A percentile compares a stretch with the other conserved stretches of the same genome.
Conservation (phyloP, 2,329 filamentous ascomycete genomes). For the Clarireedia monteithiana region DNA sequence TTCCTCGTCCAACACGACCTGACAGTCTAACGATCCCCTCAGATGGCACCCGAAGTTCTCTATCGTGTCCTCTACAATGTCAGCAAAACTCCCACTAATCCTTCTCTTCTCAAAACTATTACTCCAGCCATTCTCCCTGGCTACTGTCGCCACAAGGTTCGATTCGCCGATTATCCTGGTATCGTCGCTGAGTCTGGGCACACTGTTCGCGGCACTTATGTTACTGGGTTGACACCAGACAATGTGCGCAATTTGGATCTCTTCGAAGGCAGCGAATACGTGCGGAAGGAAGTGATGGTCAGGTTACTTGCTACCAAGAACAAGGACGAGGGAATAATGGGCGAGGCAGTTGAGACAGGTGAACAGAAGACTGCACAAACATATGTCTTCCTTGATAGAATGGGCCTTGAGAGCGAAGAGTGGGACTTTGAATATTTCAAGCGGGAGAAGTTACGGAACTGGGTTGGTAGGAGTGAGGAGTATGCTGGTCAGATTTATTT, state of each 20-base stretch:
- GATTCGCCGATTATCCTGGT: conserved; percentile 69
- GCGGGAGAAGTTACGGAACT: conserved; percentile 58
- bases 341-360: conserved; percentile 11
- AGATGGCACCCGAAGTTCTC: conserved; percentile 83
- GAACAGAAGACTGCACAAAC: conserved; percentile 37
- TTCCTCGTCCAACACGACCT: neutral
- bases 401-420: conserved; percentile 59
- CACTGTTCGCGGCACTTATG: conserved; percentile 66
- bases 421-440: conserved; percentile 88
- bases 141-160: conserved; percentile 65
- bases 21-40: neutral
- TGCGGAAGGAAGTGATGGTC: conserved; percentile 46
- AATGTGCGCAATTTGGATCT: conserved; percentile 69
- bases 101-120: conserved; percentile 45
- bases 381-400: conserved; percentile 53
- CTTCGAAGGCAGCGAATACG: conserved; percentile 77
- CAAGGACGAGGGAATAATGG: neutral
- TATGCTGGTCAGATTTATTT: conserved; percentile 17
- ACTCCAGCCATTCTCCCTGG: conserved; percentile 67
- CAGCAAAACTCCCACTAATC: conserved; percentile 32
- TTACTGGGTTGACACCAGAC: conserved; percentile 67
- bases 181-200: conserved; percentile 51
- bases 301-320: conserved; percentile 34
- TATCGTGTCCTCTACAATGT: conserved; percentile 67
- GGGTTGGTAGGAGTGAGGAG: conserved; percentile 28